phyloP scores from a whole-genome alignment of 1,139 yeast genomes.

The Yamadazyma spencermartinsiae region DNA sequence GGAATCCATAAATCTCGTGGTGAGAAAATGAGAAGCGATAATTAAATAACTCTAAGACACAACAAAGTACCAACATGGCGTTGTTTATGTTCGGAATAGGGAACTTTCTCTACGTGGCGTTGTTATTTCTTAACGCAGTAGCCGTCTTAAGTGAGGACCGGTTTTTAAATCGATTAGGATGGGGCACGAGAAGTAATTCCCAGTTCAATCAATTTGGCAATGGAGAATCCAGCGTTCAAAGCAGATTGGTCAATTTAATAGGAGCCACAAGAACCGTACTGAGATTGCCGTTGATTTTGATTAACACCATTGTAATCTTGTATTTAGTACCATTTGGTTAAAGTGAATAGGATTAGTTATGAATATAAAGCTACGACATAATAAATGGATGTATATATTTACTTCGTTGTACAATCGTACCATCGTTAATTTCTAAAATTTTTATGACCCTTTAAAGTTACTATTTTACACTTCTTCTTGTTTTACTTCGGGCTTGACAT shows the following conservation, averaged over 20 bases:
- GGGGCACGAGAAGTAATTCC: slow-evolving; percentile 36
- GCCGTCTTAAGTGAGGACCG: slow-evolving; percentile 51
- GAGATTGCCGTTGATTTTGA: slow-evolving; percentile 45
- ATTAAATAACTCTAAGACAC: not conserved
- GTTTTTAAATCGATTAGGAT: slow-evolving; percentile 47
- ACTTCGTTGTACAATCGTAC: slow-evolving; percentile 5
- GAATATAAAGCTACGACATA: not conserved
- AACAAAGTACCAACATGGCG: not conserved
- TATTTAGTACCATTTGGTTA: slow-evolving; percentile 47
- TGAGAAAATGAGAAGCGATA: too few relatives aligned
- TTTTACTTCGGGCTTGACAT: slow-evolving; percentile 3
- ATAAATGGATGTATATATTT: not conserved
- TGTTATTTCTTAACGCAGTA: slow-evolving; percentile 43
- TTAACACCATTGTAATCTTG: slow-evolving; percentile 40
- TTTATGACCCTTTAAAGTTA: too few relatives aligned
- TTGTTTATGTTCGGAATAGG: slow-evolving; percentile 46
- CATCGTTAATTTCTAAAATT: slow-evolving; percentile 10
- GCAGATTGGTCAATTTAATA: slow-evolving; percentile 42
- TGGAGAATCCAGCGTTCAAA: slow-evolving; percentile 34
- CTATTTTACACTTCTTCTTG: slow-evolving; percentile 11
- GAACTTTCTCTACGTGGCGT: slow-evolving; percentile 41
- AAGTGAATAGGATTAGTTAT: not conserved
- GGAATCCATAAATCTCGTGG: not conserved
- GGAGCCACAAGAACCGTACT: slow-evolving; percentile 49
- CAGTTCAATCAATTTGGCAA: slow-evolving; percentile 27